These are phyloP conservation scores for Epichloe coenophiala DNA, from an alignment of 2,329 filamentous ascomycete species.

Conservation along the genomic window DNA sequence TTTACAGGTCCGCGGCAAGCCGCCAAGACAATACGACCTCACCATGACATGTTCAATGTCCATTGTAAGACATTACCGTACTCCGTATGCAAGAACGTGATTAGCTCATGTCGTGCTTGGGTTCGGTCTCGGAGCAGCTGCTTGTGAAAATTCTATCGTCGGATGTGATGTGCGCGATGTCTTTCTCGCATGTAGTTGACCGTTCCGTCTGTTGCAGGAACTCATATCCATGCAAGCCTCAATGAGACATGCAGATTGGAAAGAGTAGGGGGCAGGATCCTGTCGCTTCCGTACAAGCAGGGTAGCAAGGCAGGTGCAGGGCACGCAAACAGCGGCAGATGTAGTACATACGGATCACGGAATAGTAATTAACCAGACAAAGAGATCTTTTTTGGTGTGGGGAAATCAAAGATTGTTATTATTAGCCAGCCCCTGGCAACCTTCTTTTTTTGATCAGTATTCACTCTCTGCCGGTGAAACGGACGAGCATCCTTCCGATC, in stretches of 20 bases:
- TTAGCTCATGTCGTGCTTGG: background rate
- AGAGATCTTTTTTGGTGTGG: background rate
- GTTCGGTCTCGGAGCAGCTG: background rate
- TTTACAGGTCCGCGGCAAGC: too few species aligned
- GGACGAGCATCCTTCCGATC: too few species aligned
- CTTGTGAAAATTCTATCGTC: background rate
- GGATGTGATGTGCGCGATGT: background rate
- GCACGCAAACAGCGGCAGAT: too few species aligned
- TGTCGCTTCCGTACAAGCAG: too few species aligned
- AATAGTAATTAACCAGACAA: background rate
- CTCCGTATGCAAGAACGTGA: too few species aligned
- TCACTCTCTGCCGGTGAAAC: too few species aligned
- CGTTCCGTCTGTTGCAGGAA: slow-evolving; percentile 1
- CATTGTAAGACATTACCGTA: background rate
- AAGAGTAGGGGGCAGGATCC: too few species aligned
- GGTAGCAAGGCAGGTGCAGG: too few species aligned
- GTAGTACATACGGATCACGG: too few species aligned
- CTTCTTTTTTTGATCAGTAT: background rate
- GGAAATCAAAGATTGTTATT: background rate
- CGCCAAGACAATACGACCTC: background rate
- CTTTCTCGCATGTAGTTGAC: background rate
- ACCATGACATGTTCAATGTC: background rate
- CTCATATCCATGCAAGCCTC: slow-evolving; percentile 2
- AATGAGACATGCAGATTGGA: slow-evolving; percentile 1
- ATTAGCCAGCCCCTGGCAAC: background rate